Percentiles rank a stretch among this genome's conserved stretches.
Conservation (phyloP, 164 flowering plant genomes). For the Tinospora cordifolia region DNA sequence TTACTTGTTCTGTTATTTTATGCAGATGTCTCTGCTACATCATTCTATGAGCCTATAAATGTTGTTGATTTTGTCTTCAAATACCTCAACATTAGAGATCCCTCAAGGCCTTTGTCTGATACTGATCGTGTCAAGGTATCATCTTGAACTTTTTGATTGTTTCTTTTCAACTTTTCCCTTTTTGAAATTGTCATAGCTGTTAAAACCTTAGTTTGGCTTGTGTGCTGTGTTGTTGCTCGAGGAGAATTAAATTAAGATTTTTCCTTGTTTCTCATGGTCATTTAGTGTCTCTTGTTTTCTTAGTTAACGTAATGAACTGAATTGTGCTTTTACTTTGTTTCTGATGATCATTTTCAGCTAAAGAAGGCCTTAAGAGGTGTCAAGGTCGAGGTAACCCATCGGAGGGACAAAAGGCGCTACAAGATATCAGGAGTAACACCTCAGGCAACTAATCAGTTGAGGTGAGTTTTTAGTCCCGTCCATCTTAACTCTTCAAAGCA, state of each 20-base stretch:
- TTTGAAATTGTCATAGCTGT: neutral
- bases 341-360: conserved; percentile 14
- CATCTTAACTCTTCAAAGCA: neutral
- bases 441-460: conserved; percentile 19
- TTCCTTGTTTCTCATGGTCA: too few species aligned
- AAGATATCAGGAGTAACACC: conserved; percentile 23
- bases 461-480: conserved; percentile 13
- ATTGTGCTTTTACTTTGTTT: neutral
- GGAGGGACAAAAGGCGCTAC: conserved; percentile 5
- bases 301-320: neutral
- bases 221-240: too few species aligned
- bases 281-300: too few species aligned
- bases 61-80: conserved; percentile 41
- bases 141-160: too few species aligned
- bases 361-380: conserved; percentile 37
- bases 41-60: conserved; percentile 54
- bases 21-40: conserved; percentile 67
- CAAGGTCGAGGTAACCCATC: conserved; percentile 26
- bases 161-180: neutral
- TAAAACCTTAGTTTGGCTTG: too few species aligned
- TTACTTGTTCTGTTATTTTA: neutral
- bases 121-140: conserved; percentile 52
- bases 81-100: conserved; percentile 25
- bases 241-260: too few species aligned
- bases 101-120: conserved; percentile 40